Evolutionary conservation across 305 asterid genomes (phyloP).

Genomic region (Fraxinus floribunda): DNA sequence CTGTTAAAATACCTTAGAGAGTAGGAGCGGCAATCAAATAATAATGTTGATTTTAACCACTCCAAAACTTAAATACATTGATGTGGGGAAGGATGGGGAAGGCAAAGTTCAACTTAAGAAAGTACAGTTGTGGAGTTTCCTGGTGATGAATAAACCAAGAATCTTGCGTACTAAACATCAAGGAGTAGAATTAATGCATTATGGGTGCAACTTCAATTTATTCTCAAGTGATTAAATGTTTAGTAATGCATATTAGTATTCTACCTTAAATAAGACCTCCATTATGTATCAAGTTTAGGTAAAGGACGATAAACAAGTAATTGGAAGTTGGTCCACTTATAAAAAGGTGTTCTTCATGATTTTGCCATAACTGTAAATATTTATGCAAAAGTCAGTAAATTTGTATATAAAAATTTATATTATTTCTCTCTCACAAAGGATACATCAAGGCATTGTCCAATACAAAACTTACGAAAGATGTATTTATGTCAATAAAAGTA

Average conservation of each 20-base stretch:
- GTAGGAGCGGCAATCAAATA: not conserved
- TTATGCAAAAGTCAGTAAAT: not conserved
- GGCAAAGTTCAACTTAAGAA: not conserved
- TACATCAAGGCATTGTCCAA: not conserved
- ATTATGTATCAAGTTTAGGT: not conserved
- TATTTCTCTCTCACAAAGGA: not conserved
- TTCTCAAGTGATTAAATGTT: not conserved
- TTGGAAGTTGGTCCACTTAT: not conserved
- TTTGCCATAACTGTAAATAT: not conserved
- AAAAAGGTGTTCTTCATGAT: not conserved
- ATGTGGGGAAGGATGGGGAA: not conserved
- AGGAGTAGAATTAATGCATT: not conserved
- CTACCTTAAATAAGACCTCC: not conserved
- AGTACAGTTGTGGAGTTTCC: not conserved
- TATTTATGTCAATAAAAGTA: not conserved
- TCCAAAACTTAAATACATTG: not conserved
- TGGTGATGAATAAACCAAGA: not conserved
- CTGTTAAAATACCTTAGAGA: not conserved
- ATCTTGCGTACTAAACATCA: not conserved
- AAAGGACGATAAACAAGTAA: not conserved
- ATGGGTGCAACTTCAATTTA: not conserved
- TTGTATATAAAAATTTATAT: not conserved
- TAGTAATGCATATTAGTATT: not conserved
- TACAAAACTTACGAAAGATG: not conserved
- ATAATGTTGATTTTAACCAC: not conserved